These are phyloP conservation scores for Plantago ovata DNA, from an alignment of 257 asterid genomes.

Conservation along the genomic window DNA sequence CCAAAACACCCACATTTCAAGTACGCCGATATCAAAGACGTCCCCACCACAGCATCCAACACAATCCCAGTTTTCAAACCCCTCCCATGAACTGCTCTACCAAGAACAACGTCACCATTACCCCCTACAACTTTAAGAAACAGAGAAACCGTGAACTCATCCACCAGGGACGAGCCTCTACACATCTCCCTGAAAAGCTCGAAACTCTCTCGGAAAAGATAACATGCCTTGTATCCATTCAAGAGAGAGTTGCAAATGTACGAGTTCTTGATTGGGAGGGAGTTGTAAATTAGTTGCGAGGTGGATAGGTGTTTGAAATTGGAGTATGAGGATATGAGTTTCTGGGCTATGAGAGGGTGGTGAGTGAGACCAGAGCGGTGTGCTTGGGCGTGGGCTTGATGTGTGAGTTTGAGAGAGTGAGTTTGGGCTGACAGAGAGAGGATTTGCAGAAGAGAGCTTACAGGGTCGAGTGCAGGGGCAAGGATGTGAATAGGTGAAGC, in stretches of 20 bases:
- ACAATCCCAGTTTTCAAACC: constrained; percentile 39
- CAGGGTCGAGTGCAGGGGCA: constrained; percentile 24
- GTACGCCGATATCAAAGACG: constrained; percentile 59
- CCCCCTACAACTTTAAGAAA: constrained; percentile 46
- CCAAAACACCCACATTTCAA: constrained; percentile 34
- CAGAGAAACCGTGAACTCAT: constrained; percentile 55
- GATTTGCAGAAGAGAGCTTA: constrained; percentile 33
- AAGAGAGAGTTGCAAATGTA: constrained; percentile 55
- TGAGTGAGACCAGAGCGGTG: constrained; percentile 48
- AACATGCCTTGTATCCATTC: constrained; percentile 48
- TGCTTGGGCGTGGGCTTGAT: constrained; percentile 43
- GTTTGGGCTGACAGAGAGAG: constrained; percentile 36
- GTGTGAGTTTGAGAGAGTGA: constrained; percentile 34
- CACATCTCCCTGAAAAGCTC: constrained; percentile 50
- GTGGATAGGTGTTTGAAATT: constrained; percentile 30
- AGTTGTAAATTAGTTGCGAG: constrained; percentile 38
- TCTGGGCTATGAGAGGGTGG: constrained; percentile 45
- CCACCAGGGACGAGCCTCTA: constrained; percentile 26
- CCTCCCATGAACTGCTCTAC: constrained; percentile 43
- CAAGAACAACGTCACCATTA: constrained; percentile 30
- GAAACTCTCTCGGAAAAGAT: constrained; percentile 32
- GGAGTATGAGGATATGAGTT: constrained; percentile 49
- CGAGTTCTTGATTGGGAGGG: constrained; percentile 33
- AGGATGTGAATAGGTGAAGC: constrained; percentile 16
- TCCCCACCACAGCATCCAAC: constrained; percentile 58